A percentile compares a stretch with the other conserved stretches of the same genome.
Conservation (phyloP, 176 grass and related monocot species). For the Urochloa ruziziensis region DNA sequence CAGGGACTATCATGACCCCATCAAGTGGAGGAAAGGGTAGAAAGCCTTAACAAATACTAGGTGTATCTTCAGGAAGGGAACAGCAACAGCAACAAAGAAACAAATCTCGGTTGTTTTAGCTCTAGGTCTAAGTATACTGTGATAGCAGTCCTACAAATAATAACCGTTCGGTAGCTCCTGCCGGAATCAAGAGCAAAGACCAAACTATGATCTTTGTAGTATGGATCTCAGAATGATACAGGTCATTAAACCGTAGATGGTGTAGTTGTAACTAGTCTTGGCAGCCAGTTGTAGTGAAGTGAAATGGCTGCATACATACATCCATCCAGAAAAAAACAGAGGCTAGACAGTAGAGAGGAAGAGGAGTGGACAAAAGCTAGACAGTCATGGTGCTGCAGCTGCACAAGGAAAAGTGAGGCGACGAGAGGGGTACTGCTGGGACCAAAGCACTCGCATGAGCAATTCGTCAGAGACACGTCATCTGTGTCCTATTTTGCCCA, state of each 20-base stretch:
- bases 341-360: too few relatives aligned
- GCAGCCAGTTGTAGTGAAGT: too few relatives aligned
- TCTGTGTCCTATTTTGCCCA: background rate
- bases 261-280: background rate
- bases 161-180: conserved; percentile 18
- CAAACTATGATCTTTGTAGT: too few relatives aligned
- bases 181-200: conserved; percentile 7
- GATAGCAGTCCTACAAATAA: background rate
- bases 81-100: conserved; percentile 26
- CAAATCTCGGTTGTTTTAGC: conserved; percentile 45
- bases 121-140: conserved; percentile 27
- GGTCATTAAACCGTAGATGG: conserved; percentile 6
- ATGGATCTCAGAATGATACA: background rate
- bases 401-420: conserved; percentile 40
- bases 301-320: too few relatives aligned
- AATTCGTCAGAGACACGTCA: background rate
- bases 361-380: background rate
- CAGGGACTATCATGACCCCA: conserved; percentile 47
- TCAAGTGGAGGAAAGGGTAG: conserved; percentile 32
- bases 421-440: conserved; percentile 23
- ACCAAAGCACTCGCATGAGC: conserved; percentile 48
- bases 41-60: conserved; percentile 37
- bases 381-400: background rate
- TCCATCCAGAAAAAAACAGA: too few relatives aligned
- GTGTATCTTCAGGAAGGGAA: conserved; percentile 23